phyloP scores from a whole-genome alignment of 768 basidiomycete genomes.

The Phallus indusiatus region DNA sequence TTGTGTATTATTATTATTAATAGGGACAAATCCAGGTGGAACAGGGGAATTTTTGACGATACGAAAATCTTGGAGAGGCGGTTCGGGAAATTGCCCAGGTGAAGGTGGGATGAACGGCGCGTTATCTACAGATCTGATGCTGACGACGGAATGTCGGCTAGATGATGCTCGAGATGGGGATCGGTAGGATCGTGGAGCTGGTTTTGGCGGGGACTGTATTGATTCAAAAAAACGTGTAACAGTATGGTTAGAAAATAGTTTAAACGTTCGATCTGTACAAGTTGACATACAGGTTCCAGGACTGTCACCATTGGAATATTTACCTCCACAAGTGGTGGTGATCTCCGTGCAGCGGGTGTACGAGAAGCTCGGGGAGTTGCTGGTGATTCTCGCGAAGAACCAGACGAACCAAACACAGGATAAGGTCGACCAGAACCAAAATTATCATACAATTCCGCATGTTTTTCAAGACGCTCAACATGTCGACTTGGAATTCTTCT shows the following conservation, averaged over 20 bases:
- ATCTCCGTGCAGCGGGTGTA: background rate
- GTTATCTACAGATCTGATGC: background rate
- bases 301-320: background rate
- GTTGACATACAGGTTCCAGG: background rate
- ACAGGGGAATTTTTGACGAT: background rate
- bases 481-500: background rate
- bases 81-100: background rate
- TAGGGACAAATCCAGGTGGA: no score
- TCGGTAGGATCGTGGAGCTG: background rate
- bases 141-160: background rate
- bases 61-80: background rate
- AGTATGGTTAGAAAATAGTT: background rate
- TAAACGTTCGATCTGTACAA: background rate
- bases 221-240: background rate
- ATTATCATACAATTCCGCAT: slow-evolving; percentile 5
- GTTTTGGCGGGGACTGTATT: background rate
- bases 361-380: background rate
- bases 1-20: no score
- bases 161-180: background rate
- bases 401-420: background rate
- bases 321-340: background rate
- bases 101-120: background rate
- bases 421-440: slow-evolving; percentile 1
- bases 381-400: background rate
- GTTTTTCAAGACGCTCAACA: slow-evolving; percentile 2